Percentiles rank a stretch among this genome's conserved stretches.
Evolutionary conservation across 208 protist genomes (phyloP).

Genomic region (Acanthamoeba castellanii): DNA sequence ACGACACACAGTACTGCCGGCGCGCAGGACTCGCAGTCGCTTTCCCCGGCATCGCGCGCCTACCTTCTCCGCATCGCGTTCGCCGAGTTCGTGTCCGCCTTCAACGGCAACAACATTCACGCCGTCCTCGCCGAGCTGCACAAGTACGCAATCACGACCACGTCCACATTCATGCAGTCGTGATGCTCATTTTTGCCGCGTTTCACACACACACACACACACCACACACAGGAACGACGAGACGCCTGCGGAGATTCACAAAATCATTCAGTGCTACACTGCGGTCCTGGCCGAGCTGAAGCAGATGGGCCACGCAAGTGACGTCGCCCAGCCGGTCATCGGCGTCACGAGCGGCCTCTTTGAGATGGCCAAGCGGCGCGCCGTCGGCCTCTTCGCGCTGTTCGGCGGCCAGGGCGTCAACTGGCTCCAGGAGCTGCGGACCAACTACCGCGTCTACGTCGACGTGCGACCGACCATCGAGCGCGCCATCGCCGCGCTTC

Average conservation of each 20-base stretch:
- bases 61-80: constrained; percentile 72
- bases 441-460: constrained; percentile 71
- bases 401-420: constrained; percentile 74
- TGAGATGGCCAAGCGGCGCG: not conserved
- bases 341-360: constrained; percentile 62
- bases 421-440: constrained; percentile 76
- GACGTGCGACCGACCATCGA: constrained; percentile 70
- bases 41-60: constrained; percentile 28
- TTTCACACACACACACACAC: not conserved
- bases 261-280: constrained; percentile 43
- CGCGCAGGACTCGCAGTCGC: constrained; percentile 14
- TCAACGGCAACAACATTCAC: constrained; percentile 69
- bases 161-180: not conserved
- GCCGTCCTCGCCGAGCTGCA: constrained; percentile 43
- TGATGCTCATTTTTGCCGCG: not conserved
- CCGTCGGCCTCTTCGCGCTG: constrained; percentile 63
- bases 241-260: constrained; percentile 41
- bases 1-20: not conserved
- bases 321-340: constrained; percentile 14
- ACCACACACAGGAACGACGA: not conserved
- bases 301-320: not conserved
- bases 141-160: not conserved
- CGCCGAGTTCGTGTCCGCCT: constrained; percentile 44
- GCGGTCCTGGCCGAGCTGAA: constrained; percentile 37
- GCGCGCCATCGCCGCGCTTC: constrained; percentile 12